These are phyloP conservation scores for Trypanosoma caninum DNA, from an alignment of 208 protist species.

Conservation along the genomic window DNA sequence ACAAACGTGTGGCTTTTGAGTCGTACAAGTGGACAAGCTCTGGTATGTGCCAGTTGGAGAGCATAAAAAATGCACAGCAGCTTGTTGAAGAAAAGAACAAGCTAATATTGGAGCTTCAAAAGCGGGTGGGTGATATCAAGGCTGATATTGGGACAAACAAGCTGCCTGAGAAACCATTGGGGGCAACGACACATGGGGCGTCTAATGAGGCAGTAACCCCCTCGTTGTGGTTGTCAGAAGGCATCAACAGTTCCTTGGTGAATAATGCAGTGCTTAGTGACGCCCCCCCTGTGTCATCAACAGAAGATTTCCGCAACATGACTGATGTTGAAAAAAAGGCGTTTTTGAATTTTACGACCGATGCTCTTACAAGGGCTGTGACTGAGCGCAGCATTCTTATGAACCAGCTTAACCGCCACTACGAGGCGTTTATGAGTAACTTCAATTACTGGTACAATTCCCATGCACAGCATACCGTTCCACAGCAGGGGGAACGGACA, in stretches of 20 bases:
- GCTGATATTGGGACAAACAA: not conserved
- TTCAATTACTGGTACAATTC: conserved; percentile 56
- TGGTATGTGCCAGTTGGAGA: conserved; percentile 22
- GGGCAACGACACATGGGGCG: not conserved
- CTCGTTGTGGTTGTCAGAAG: not conserved
- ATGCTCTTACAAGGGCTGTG: conserved; percentile 21
- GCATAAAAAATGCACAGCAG: conserved; percentile 24
- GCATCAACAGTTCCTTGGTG: not conserved
- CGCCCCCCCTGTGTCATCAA: not conserved
- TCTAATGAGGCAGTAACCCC: not conserved
- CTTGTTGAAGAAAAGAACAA: conserved; percentile 29
- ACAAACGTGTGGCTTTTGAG: conserved; percentile 56
- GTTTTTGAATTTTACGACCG: conserved; percentile 29
- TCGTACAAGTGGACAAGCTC: conserved; percentile 48
- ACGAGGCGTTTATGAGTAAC: conserved; percentile 44
- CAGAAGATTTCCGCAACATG: conserved; percentile 4
- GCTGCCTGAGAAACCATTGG: not conserved
- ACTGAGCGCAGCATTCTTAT: conserved; percentile 27
- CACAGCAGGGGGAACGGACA: not conserved
- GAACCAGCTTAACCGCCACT: conserved; percentile 27
- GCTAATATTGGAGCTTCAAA: conserved; percentile 17
- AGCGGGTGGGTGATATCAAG: conserved; percentile 25
- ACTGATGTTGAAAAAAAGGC: conserved; percentile 24
- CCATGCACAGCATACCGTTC: conserved; percentile 4
- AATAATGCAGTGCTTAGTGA: not conserved